Base-by-base conservation (phyloP, 2,329 filamentous ascomycete species). In the Pseudogymnoascus sp. region DNA sequence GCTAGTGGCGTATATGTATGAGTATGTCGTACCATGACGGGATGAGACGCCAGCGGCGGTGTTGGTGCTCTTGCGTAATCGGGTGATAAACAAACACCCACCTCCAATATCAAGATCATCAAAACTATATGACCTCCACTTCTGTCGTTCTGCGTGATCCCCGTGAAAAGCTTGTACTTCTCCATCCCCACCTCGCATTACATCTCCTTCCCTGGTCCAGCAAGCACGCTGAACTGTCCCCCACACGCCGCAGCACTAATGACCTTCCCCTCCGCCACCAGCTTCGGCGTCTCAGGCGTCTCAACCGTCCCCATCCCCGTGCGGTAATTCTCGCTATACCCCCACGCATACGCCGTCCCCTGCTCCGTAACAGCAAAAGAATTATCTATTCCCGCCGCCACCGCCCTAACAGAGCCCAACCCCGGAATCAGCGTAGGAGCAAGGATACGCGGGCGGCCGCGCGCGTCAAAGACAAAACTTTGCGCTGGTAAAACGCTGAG, bases 291-390 rank as follows among this genome's bases (percentile, higher is more conserved):
- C 66, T 87, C 81, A 32, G 96, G 81, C 67, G 96, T 91, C 57
- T 94, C 89, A 12, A 84, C 84, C 1, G 81, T 86, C 43, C 89
- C 89, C 67, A 86, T 86, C 12, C 89, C 90, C 2, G 88, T 91
- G 75, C 93, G 89, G 73, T 90, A 92, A 69, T 88, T 91, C 54
- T 83, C 84, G 11, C 83, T 87, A 76, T 93, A 93, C 2, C 90
- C 90, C 89, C 89, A 94, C 1, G 83, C 83, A 74, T 86, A 91
- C 1, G 85, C 88, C 67, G 83, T 83, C 63, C 90, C 90, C 22
- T 86, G 80, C 50, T 77, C 76, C 64, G 84, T 85, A 65, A 95
- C 78, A 34, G 84, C 87, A 61, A 94, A 84, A 64, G 81, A 86
- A 73, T 90, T 88, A 69, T 94, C 89, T 1, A 84, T 85, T 39